Conservation (phyloP, 2,329 filamentous ascomycete species). For the Colletotrichum coccodes region DNA sequence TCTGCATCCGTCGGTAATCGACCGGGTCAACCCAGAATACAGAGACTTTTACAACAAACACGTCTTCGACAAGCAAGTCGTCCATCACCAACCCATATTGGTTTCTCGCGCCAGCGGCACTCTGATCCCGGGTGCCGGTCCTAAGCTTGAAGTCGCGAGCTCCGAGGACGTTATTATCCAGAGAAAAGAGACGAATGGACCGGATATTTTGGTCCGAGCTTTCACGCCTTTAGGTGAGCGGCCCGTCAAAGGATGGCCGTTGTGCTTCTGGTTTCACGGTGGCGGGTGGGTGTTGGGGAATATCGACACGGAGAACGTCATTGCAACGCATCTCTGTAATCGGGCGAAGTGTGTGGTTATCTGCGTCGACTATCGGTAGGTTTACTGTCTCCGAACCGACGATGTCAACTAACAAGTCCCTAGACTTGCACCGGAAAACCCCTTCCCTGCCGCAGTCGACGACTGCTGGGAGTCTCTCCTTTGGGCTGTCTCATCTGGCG, state of each 20-base stretch:
- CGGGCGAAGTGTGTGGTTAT: constrained; percentile 62
- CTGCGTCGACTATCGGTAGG: constrained; percentile 64
- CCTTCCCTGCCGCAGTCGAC: constrained; percentile 65
- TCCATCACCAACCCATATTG: constrained; percentile 63
- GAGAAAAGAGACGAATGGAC: constrained; percentile 56
- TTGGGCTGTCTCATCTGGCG: constrained; percentile 49
- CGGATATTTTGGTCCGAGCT: constrained; percentile 56
- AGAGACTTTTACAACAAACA: constrained; percentile 62
- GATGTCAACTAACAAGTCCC: background rate
- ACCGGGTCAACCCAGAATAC: constrained; percentile 60
- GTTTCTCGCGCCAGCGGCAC: constrained; percentile 60
- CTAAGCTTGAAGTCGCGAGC: constrained; percentile 57
- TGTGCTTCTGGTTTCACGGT: constrained; percentile 66
- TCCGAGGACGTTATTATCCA: constrained; percentile 54
- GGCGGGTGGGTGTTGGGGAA: constrained; percentile 69
- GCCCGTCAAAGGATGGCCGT: constrained; percentile 62
- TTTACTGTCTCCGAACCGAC: background rate
- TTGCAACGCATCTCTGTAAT: constrained; percentile 64
- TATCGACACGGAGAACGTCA: constrained; percentile 66
- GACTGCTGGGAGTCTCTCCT: constrained; percentile 66
- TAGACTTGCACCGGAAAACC: constrained; percentile 65
- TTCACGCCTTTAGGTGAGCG: constrained; percentile 59
- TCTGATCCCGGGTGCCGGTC: constrained; percentile 63
- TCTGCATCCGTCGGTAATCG: constrained; percentile 34
- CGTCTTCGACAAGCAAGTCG: constrained; percentile 60